Percentiles rank a stretch among this genome's conserved stretches.
Conservation (phyloP, 2,329 filamentous ascomycete genomes). For the Bipolaris bicolor region DNA sequence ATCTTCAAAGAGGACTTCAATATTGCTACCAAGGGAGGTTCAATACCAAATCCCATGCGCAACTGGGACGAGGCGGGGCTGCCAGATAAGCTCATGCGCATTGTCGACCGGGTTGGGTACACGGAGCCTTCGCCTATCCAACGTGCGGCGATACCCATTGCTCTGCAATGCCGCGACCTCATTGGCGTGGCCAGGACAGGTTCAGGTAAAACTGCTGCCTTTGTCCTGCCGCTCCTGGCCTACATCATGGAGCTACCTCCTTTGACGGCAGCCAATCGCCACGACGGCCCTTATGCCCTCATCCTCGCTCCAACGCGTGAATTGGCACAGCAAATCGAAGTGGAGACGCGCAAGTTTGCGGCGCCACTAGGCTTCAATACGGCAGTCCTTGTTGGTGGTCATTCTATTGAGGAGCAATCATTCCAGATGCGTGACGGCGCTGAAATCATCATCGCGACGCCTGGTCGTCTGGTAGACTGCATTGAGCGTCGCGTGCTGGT, state of each 20-base stretch:
- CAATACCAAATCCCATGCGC: conserved; percentile 94
- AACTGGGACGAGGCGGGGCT: conserved; percentile 86
- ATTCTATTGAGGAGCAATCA: conserved; percentile 91
- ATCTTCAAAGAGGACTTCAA: conserved; percentile 99
- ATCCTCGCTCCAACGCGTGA: conserved; percentile 96
- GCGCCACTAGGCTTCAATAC: conserved; percentile 89
- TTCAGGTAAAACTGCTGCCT: conserved; percentile 97
- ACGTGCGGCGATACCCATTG: conserved; percentile 92
- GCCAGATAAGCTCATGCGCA: conserved; percentile 76
- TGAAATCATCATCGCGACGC: conserved; percentile 98
- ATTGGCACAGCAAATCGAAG: conserved; percentile 95
- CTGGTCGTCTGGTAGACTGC: conserved; percentile 94
- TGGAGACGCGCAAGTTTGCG: conserved; percentile 92
- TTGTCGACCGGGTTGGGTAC: conserved; percentile 86
- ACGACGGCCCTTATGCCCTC: conserved; percentile 96
- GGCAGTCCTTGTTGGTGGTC: conserved; percentile 97
- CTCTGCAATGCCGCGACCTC: conserved; percentile 88
- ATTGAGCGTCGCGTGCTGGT: conserved; percentile 92
- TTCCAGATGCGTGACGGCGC: conserved; percentile 89
- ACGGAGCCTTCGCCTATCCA: conserved; percentile 91
- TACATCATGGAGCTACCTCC: conserved; percentile 92
- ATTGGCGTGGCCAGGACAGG: conserved; percentile 98
- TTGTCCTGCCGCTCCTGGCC: conserved; percentile 86
- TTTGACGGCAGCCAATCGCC: conserved; percentile 83
- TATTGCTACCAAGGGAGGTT: conserved; percentile 90